Conservation (phyloP, 805 yeast genomes). For the Candida easanensis region DNA sequence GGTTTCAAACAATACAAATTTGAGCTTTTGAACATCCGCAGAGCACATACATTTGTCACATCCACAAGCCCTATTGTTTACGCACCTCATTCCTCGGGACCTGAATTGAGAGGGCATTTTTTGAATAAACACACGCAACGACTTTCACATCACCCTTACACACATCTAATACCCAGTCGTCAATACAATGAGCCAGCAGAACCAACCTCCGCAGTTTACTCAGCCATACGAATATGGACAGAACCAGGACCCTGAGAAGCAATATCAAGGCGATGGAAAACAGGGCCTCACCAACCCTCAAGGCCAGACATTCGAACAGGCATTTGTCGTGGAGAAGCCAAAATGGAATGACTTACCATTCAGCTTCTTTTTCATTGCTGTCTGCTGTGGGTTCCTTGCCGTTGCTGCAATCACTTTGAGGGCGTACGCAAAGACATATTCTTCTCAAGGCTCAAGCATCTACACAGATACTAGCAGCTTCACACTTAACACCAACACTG, state of each 20-base stretch:
- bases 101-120: too few species aligned
- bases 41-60: background rate
- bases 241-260: slow-evolving; percentile 12
- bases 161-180: background rate
- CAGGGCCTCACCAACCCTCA: slow-evolving; percentile 36
- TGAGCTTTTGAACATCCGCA: background rate
- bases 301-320: slow-evolving; percentile 56
- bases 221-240: slow-evolving; percentile 22
- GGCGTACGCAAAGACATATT: slow-evolving; percentile 55
- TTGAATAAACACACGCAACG: too few species aligned
- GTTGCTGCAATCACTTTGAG: slow-evolving; percentile 67
- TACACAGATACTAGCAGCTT: slow-evolving; percentile 52
- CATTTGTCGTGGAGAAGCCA: slow-evolving; percentile 65
- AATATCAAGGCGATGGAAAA: slow-evolving; percentile 23
- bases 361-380: slow-evolving; percentile 47
- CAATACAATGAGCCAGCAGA: slow-evolving; percentile 3
- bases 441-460: slow-evolving; percentile 60
- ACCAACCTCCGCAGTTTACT: slow-evolving; percentile 23
- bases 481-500: slow-evolving; percentile 72
- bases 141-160: too few species aligned
- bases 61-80: background rate
- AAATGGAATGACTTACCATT: slow-evolving; percentile 72
- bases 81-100: too few species aligned
- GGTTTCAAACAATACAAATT: background rate
- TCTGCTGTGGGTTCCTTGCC: slow-evolving; percentile 64